Percentiles rank a stretch among this genome's conserved stretches.
phyloP scores from a whole-genome alignment of 352 stramenopile genomes.

The Phytophthora chlamydospora region DNA sequence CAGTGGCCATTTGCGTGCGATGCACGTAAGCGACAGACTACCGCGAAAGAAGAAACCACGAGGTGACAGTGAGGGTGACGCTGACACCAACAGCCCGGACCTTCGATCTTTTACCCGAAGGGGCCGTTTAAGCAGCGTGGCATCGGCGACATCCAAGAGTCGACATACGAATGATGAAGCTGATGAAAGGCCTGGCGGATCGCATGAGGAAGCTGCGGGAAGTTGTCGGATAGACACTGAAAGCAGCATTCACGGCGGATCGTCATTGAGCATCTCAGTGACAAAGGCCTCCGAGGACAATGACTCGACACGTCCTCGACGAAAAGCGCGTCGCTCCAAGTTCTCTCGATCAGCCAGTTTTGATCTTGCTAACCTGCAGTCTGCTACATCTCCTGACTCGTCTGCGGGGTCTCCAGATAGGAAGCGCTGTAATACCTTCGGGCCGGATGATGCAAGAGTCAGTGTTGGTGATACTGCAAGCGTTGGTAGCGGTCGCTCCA shows the following conservation, averaged over 20 bases:
- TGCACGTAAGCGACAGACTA: constrained; percentile 69
- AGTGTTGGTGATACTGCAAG: constrained; percentile 17
- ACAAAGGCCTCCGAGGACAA: constrained; percentile 9
- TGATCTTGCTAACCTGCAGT: constrained; percentile 64
- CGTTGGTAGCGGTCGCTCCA: constrained; percentile 28
- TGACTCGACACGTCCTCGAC: constrained; percentile 3
- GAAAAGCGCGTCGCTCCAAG: constrained; percentile 51
- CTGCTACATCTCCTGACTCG: constrained; percentile 29
- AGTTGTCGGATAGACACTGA: constrained; percentile 10
- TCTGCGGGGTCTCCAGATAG: constrained; percentile 25
- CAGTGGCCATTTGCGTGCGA: constrained; percentile 69
- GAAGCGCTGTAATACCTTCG: constrained; percentile 39
- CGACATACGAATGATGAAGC: constrained; percentile 29
- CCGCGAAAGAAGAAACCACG: constrained; percentile 55
- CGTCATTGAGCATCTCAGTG: constrained; percentile 13
- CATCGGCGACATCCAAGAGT: constrained; percentile 24
- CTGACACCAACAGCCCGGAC: constrained; percentile 31
- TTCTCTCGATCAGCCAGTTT: constrained; percentile 77
- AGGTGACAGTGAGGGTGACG: constrained; percentile 35
- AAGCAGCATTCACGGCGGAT: constrained; percentile 1
- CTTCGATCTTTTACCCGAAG: constrained; percentile 17
- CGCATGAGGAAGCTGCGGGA: constrained; percentile 23
- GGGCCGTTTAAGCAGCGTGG: constrained; percentile 26
- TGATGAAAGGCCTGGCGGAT: constrained; percentile 21
- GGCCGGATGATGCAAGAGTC: constrained; percentile 17